A percentile compares a stretch with the other conserved stretches of the same genome.
Evolutionary conservation across 163 green algal genomes (phyloP).

Genomic region (Scenedesmus sp.): DNA sequence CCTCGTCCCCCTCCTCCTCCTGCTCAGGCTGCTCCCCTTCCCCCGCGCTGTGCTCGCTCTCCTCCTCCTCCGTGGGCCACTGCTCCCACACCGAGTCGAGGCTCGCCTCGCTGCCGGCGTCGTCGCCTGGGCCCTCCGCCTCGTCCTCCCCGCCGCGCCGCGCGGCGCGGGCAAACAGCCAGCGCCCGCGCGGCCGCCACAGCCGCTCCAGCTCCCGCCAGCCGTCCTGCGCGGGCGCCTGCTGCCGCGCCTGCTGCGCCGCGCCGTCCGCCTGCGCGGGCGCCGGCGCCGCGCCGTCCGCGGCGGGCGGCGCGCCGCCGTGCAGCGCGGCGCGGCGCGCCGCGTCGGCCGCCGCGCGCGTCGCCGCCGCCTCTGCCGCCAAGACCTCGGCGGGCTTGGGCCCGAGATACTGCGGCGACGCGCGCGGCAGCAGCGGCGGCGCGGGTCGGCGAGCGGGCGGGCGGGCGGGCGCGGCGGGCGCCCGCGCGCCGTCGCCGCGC

Average conservation of each 20-base stretch:
- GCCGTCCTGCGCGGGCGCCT: not conserved
- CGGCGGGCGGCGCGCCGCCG: not conserved
- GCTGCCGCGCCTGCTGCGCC: not conserved
- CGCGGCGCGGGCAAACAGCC: too few species aligned
- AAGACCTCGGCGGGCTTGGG: not conserved
- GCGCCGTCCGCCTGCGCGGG: not conserved
- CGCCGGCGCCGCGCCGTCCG: not conserved
- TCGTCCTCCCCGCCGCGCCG: too few species aligned
- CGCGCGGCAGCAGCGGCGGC: too few species aligned
- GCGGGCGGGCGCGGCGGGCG: too few species aligned
- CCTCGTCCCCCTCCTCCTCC: not conserved
- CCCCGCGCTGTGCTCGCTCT: not conserved
- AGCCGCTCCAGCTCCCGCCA: not conserved
- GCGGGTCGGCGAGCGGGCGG: too few species aligned
- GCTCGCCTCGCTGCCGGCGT: too few species aligned
- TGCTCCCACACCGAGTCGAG: not conserved
- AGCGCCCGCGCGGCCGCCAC: not conserved
- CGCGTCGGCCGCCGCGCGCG: not conserved
- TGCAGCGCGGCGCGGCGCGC: too few species aligned
- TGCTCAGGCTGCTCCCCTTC: conserved; percentile 9
- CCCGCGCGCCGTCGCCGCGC: too few species aligned
- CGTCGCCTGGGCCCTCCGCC: too few species aligned
- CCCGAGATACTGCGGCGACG: conserved; percentile 23
- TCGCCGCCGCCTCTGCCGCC: not conserved
- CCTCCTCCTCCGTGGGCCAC: too few species aligned